A percentile compares a stretch with the other conserved stretches of the same genome.
phyloP scores from a whole-genome alignment of 1,284 basidiomycete genomes.

The Cerioporus squamosus region DNA sequence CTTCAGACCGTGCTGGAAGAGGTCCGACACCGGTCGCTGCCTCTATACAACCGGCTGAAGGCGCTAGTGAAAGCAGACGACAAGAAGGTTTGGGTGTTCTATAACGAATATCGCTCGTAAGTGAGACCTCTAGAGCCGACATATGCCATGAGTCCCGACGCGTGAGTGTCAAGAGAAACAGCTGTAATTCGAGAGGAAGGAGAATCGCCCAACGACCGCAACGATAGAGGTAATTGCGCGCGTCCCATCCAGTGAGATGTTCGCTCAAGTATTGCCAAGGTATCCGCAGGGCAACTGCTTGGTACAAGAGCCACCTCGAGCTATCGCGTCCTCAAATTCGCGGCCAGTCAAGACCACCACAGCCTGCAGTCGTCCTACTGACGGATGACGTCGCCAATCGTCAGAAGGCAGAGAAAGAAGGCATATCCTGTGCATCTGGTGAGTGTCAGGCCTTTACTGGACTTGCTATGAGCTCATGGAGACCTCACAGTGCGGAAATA shows the following conservation, averaged over 20 bases:
- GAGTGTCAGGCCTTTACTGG: slow-evolving; percentile 12
- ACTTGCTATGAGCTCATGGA: not conserved
- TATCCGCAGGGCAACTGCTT: slow-evolving; percentile 83
- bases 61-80: slow-evolving; percentile 83
- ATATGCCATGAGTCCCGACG: slow-evolving; percentile 19
- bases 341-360: slow-evolving; percentile 42
- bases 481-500: slow-evolving; percentile 68
- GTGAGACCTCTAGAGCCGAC: slow-evolving; percentile 30
- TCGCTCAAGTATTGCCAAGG: slow-evolving; percentile 45
- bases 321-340: slow-evolving; percentile 56
- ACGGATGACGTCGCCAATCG: slow-evolving; percentile 92
- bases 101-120: slow-evolving; percentile 88
- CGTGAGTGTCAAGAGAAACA: slow-evolving; percentile 61
- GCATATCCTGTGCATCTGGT: slow-evolving; percentile 73
- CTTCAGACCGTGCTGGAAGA: slow-evolving; percentile 97
- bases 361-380: slow-evolving; percentile 77
- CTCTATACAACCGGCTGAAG: slow-evolving; percentile 91
- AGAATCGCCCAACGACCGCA: slow-evolving; percentile 90
- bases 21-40: slow-evolving; percentile 93
- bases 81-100: slow-evolving; percentile 85
- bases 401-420: slow-evolving; percentile 72
- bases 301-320: slow-evolving; percentile 82
- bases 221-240: slow-evolving; percentile 76
- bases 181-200: slow-evolving; percentile 73
- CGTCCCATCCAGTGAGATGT: not conserved